Percentiles rank a stretch among this genome's conserved stretches.
phyloP scores from a whole-genome alignment of 2,329 filamentous ascomycete species.

The Fusarium sp. region DNA sequence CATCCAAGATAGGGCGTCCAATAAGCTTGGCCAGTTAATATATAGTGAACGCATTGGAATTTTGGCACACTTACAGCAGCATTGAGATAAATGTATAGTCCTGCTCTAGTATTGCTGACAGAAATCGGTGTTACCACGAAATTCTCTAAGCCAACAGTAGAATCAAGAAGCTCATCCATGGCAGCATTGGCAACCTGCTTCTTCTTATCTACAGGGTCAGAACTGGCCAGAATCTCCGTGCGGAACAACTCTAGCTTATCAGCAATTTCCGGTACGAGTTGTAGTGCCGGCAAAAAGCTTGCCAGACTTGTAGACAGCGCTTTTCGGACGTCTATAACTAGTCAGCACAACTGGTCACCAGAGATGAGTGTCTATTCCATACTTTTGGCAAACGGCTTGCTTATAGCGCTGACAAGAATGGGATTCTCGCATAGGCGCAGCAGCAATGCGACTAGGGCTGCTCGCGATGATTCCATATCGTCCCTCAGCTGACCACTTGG shows the following conservation, averaged over 20 bases:
- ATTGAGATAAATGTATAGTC: conserved; percentile 87
- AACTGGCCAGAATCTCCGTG: conserved; percentile 63
- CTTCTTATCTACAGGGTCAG: conserved; percentile 66
- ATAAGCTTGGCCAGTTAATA: conserved; percentile 68
- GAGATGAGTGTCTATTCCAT: conserved; percentile 26
- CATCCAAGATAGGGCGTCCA: conserved; percentile 85
- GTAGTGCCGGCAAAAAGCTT: conserved; percentile 67
- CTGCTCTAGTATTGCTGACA: conserved; percentile 79
- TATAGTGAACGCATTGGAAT: fast-evolving
- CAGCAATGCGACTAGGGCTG: conserved; percentile 72
- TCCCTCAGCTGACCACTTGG: conserved; percentile 60
- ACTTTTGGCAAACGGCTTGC: conserved; percentile 65
- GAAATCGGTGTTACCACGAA: conserved; percentile 72
- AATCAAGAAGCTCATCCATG: conserved; percentile 69
- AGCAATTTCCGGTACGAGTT: conserved; percentile 65
- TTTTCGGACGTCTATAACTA: conserved; percentile 57
- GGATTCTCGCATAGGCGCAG: conserved; percentile 71
- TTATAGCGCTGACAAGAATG: conserved; percentile 64
- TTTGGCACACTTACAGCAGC: conserved; percentile 68
- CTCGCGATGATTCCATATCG: conserved; percentile 70
- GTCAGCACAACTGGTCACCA: neutral
- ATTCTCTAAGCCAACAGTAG: conserved; percentile 65
- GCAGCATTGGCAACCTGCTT: conserved; percentile 59
- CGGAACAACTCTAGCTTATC: conserved; percentile 68
- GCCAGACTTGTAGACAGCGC: conserved; percentile 62